phyloP scores from a whole-genome alignment of 2,329 filamentous ascomycete species.

The Aplosporella prunicola region DNA sequence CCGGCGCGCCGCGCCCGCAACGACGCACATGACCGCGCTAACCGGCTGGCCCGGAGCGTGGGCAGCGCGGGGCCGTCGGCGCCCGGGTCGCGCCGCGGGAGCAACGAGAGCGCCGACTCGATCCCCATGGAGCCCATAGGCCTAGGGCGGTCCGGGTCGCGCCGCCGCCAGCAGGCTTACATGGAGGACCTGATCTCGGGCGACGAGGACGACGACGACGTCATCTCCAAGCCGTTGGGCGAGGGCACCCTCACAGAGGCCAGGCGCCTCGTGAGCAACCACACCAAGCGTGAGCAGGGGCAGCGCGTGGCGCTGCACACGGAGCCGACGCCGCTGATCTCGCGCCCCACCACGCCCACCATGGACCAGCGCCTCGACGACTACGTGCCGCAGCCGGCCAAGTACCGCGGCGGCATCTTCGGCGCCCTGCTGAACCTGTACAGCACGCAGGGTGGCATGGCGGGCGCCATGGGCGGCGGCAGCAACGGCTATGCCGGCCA shows the following conservation, averaged over 20 bases:
- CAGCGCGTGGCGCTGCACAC: slow-evolving; percentile 1
- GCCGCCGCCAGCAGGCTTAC: background rate
- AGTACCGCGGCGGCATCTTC: slow-evolving; percentile 65
- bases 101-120: background rate
- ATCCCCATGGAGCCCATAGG: background rate
- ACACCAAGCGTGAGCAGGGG: slow-evolving; percentile 20
- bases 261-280: slow-evolving; percentile 33
- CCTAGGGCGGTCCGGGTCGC: background rate
- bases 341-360: slow-evolving; percentile 40
- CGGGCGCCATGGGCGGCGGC: background rate
- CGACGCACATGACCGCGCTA: slow-evolving; percentile 26
- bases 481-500: background rate
- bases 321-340: slow-evolving; percentile 16
- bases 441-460: slow-evolving; percentile 16
- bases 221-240: slow-evolving; percentile 11
- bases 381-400: slow-evolving; percentile 56
- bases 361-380: slow-evolving; percentile 44
- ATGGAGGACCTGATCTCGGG: slow-evolving; percentile 2
- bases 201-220: slow-evolving; percentile 14
- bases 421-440: slow-evolving; percentile 64
- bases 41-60: slow-evolving; percentile 25
- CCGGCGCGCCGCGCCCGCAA: slow-evolving; percentile 25
- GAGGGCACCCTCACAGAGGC: slow-evolving; percentile 33
- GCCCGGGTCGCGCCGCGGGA: slow-evolving; percentile 17
- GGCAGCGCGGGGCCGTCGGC: slow-evolving; percentile 23